Base-by-base conservation (phyloP, 768 basidiomycete species). In the Pilatotrama ljubarskyi region DNA sequence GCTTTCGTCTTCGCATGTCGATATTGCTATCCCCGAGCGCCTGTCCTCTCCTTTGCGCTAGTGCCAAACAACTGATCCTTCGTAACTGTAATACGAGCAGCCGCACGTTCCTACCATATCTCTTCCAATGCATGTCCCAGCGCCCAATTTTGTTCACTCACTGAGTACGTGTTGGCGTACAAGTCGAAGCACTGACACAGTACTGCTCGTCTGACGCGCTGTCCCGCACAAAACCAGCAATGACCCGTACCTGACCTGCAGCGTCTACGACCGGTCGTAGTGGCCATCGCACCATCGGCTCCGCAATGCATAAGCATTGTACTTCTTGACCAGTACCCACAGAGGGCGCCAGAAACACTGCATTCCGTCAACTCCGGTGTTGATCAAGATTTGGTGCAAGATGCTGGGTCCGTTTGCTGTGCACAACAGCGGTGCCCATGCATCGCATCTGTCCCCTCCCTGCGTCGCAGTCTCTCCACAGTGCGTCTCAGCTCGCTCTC, bases 1-100 rank as follows among this genome's bases (percentile, higher is more conserved):
- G 56, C 40, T 58, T 51, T 51, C 55, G 55, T 48, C 15, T 55
- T 40, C 36, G 44, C 42, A 26, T 38, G 46, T 55, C 42, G 8
- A 55, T 46, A 44, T 55, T 46, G 53, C 32, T 55, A 20, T 55
- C 52, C 2, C 29, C 4, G 14, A 7, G 25, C 46, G 14, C 25
- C 6, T 25, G 13, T 14, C 10, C 18, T 25, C 22, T 24, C 22
- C 4, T 20, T 25, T 13, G 44, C 44, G 22, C 46, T 29, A 9
- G 11, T 29, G 14, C 11, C 17, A n/a, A 14, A 48, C 25, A 29
- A 5, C 9, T 48, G 15, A 3, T 14, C 14, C 4, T 5, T 32
- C 29, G 29, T 32, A 32, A 32, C 29, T 32, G 29, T 32, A 32
- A 32, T 32, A 32, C 29, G 5, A 32, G 5, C 29, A 32, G 29